Evolutionary conservation across 345 rosid genomes (phyloP).

Genomic region (Barbarea vulgaris): DNA sequence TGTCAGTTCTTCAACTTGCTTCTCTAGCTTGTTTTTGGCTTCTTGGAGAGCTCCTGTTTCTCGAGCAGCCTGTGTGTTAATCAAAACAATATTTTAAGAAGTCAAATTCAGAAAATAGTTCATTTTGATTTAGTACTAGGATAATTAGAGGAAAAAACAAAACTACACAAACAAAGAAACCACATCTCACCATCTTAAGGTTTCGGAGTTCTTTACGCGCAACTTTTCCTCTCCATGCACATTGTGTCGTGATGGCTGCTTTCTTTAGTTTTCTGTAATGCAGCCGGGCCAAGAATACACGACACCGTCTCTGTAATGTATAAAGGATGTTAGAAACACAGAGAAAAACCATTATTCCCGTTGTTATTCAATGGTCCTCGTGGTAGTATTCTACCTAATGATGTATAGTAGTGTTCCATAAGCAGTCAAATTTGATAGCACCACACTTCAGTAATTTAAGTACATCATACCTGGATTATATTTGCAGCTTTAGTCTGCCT

Average conservation of each 20-base stretch:
- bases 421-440: conserved; percentile 5
- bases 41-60: conserved; percentile 99
- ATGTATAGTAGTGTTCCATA: not conserved
- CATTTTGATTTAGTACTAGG: not conserved
- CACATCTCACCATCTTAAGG: conserved; percentile 83
- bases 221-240: conserved; percentile 96
- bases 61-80: conserved; percentile 76
- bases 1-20: conserved; percentile 98
- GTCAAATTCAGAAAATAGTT: conserved; percentile 13
- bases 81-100: conserved; percentile 5
- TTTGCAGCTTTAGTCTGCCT: conserved; percentile 79
- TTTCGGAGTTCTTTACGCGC: conserved; percentile 85
- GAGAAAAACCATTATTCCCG: not conserved
- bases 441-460: not conserved
- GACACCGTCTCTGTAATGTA: conserved; percentile 66
- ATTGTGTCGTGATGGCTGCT: conserved; percentile 82
- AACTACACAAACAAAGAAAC: conserved; percentile 25
- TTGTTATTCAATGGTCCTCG: not conserved
- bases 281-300: conserved; percentile 65
- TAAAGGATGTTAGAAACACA: conserved; percentile 28
- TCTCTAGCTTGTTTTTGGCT: conserved; percentile 96
- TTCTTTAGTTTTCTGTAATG: conserved; percentile 66
- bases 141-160: conserved; percentile 20
- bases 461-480: conserved; percentile 63
- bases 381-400: conserved; percentile 8